Evolutionary conservation across 768 basidiomycete genomes (phyloP).

Genomic region (Amanita subjunquillea): DNA sequence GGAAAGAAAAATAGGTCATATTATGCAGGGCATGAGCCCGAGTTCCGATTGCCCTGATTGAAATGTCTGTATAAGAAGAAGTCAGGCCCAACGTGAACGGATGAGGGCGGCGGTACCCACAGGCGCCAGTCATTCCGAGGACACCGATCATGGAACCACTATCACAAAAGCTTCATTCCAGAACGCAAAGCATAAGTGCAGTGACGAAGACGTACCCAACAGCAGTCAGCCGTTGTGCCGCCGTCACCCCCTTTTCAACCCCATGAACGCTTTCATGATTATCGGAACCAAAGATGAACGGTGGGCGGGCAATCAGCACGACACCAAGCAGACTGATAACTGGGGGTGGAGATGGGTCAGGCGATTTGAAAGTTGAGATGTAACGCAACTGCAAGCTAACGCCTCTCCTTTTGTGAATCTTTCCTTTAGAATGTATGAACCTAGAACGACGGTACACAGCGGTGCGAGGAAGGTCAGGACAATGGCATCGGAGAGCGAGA

Average conservation of each 20-base stretch:
- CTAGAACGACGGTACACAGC: conserved; percentile 50
- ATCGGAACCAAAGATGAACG: conserved; percentile 51
- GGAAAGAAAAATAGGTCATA: conserved; percentile 53
- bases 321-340: conserved; percentile 68
- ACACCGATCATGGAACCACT: conserved; percentile 60
- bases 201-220: conserved; percentile 33
- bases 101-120: conserved; percentile 25
- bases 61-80: conserved; percentile 15
- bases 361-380: not conserved
- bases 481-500: conserved; percentile 69
- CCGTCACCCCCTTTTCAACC: conserved; percentile 15
- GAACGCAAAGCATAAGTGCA: not conserved
- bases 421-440: conserved; percentile 54
- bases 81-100: too few relatives aligned
- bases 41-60: conserved; percentile 58
- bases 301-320: conserved; percentile 71
- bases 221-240: conserved; percentile 40
- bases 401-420: conserved; percentile 42
- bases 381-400: conserved; percentile 30
- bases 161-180: not conserved
- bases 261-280: not conserved
- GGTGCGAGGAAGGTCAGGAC: conserved; percentile 72
- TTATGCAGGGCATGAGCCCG: conserved; percentile 69
- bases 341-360: conserved; percentile 7
- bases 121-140: conserved; percentile 52